A percentile compares a stretch with the other conserved stretches of the same genome.
phyloP scores from a whole-genome alignment of 2,329 filamentous ascomycete species.

The Basipetospora sp. region DNA sequence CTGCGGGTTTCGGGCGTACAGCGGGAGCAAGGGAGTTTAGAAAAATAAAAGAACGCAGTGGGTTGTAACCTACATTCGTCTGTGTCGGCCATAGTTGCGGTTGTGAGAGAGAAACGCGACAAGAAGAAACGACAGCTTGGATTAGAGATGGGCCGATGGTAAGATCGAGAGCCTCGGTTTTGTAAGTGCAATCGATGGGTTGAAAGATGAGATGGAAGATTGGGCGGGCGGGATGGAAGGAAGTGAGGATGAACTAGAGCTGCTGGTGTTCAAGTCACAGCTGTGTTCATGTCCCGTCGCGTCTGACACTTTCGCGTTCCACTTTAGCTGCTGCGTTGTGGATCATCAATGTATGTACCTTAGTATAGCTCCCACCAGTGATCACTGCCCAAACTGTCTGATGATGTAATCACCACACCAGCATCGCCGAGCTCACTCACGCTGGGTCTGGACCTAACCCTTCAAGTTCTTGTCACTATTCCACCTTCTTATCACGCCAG shows the following conservation, averaged over 20 bases:
- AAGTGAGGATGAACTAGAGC: no score
- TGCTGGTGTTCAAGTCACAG: no score
- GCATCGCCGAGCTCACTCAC: no score
- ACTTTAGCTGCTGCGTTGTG: constrained; percentile 1
- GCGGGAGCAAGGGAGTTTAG: not conserved
- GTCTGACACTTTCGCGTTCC: not conserved
- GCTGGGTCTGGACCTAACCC: no score
- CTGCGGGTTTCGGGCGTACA: not conserved
- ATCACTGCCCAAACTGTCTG: not conserved
- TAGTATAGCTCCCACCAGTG: not conserved
- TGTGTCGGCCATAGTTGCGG: constrained; percentile 1
- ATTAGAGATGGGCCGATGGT: not conserved
- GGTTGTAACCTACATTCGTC: constrained; percentile 4
- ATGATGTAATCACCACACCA: constrained; percentile 1
- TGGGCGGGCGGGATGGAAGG: no score
- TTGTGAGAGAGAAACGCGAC: not conserved
- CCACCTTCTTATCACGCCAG: no score
- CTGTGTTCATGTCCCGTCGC: not conserved
- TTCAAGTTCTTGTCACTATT: no score
- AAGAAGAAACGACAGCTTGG: not conserved
- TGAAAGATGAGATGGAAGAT: no score
- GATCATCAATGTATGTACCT: not conserved
- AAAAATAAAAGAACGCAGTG: not conserved
- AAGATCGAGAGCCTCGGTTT: not conserved
- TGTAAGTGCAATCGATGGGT: not conserved